These are phyloP conservation scores for Endocarpon pusillum DNA, from an alignment of 495 filamentous ascomycete genomes.

Conservation along the genomic window DNA sequence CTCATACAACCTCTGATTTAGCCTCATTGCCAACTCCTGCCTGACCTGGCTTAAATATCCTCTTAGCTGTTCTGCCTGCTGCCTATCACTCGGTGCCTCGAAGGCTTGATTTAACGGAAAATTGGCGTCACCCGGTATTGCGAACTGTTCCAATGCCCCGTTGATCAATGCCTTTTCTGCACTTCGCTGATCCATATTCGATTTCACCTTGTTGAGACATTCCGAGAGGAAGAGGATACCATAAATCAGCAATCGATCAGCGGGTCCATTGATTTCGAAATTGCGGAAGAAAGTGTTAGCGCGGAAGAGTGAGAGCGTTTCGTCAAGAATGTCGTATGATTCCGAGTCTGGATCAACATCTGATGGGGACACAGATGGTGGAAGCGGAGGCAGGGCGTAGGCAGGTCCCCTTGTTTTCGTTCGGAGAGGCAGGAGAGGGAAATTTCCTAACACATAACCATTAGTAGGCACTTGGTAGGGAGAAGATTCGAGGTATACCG, in stretches of 20 bases:
- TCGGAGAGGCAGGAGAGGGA: slow-evolving; percentile 84
- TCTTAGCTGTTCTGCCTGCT: slow-evolving; percentile 76
- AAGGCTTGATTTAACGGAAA: slow-evolving; percentile 85
- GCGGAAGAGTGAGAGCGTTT: slow-evolving; percentile 81
- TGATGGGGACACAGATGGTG: slow-evolving; percentile 45
- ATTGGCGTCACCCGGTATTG: slow-evolving; percentile 81
- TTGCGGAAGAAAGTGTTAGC: slow-evolving; percentile 98
- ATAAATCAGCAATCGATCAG: slow-evolving; percentile 89
- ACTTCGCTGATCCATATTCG: slow-evolving; percentile 40
- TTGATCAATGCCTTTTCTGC: slow-evolving; percentile 50
- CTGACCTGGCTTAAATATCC: slow-evolving; percentile 75
- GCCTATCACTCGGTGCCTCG: slow-evolving; percentile 64
- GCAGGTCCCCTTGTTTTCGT: slow-evolving; percentile 85
- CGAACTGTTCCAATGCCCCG: slow-evolving; percentile 75
- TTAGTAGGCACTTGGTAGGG: not conserved
- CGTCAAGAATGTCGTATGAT: slow-evolving; percentile 88
- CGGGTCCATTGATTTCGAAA: slow-evolving; percentile 96
- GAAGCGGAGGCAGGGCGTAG: slow-evolving; percentile 61
- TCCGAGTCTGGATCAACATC: slow-evolving; percentile 69
- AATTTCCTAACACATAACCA: slow-evolving; percentile 45
- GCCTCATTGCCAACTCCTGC: slow-evolving; percentile 70
- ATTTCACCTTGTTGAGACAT: slow-evolving; percentile 69
- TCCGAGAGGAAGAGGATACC: slow-evolving; percentile 88
- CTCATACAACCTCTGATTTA: not conserved
- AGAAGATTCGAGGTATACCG: not conserved